A percentile compares a stretch with the other conserved stretches of the same genome.
Evolutionary conservation across 2,329 filamentous ascomycete genomes (phyloP).

Genomic region (Penicillium occitanis): DNA sequence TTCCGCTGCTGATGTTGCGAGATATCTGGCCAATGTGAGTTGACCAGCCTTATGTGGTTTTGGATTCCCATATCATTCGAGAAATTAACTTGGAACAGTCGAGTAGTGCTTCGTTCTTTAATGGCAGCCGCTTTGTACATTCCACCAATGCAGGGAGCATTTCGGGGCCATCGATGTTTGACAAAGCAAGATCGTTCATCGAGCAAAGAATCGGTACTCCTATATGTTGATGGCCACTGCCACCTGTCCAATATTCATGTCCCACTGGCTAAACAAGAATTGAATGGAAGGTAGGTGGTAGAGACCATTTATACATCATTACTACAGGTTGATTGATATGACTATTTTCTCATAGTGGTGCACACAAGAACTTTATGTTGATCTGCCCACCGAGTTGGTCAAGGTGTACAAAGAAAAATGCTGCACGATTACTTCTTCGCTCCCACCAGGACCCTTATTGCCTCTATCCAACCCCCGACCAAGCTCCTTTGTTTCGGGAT

Average conservation of each 20-base stretch:
- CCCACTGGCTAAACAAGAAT: background rate
- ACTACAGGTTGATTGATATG: background rate
- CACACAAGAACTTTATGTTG: background rate
- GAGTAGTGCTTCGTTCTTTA: background rate
- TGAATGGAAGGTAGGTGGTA: background rate
- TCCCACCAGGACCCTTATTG: background rate
- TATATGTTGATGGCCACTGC: background rate
- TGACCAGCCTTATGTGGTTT: background rate
- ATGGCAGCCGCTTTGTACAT: background rate
- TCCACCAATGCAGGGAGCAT: background rate
- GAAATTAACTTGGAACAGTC: background rate
- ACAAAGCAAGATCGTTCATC: background rate
- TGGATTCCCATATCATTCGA: background rate
- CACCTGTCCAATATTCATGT: background rate
- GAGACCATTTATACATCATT: background rate
- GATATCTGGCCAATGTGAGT: background rate
- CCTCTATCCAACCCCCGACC: background rate
- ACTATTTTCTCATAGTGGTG: background rate
- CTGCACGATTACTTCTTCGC: background rate
- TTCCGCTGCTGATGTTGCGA: background rate
- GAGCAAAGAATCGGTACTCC: background rate
- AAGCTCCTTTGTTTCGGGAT: background rate
- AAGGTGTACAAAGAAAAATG: background rate
- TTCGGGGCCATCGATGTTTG: background rate
- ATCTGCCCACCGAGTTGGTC: background rate